Percentiles rank a stretch among this genome's conserved stretches.
phyloP scores from a whole-genome alignment of 176 grass and related monocot species.

The Phragmites australis region DNA sequence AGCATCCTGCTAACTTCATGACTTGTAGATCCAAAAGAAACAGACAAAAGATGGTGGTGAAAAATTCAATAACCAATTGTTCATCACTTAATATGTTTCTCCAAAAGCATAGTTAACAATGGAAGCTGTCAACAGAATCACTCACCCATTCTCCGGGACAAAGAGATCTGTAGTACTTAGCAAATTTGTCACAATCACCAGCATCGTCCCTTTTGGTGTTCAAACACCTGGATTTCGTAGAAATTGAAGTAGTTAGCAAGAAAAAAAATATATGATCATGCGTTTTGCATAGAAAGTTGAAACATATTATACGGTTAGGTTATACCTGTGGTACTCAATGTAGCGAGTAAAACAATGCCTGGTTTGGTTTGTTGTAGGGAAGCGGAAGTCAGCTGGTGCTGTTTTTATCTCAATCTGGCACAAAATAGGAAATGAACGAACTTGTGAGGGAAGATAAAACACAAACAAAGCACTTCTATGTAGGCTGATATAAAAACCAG shows the following conservation, averaged over 20 bases:
- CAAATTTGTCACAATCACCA: slow-evolving; percentile 60
- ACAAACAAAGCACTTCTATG: neutral
- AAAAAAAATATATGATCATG: neutral
- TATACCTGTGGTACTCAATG: slow-evolving; percentile 67
- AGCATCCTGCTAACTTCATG: neutral
- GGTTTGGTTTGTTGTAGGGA: slow-evolving; percentile 84
- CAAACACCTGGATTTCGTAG: slow-evolving; percentile 47
- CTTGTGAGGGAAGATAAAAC: neutral
- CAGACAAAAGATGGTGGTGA: neutral
- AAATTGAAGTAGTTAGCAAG: neutral
- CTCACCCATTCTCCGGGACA: slow-evolving; percentile 73
- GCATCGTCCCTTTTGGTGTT: slow-evolving; percentile 54
- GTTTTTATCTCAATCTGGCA: slow-evolving; percentile 73
- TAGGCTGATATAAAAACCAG: neutral
- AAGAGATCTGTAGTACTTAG: slow-evolving; percentile 71
- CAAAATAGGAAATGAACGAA: neutral
- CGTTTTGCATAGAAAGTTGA: neutral
- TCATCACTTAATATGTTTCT: neutral
- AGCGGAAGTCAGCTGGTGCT: slow-evolving; percentile 66
- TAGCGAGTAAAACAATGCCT: slow-evolving; percentile 81
- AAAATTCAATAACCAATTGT: neutral
- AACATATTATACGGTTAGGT: neutral
- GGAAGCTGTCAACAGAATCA: neutral
- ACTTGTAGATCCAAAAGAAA: neutral
- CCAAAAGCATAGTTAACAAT: neutral